phyloP scores from a whole-genome alignment of 768 basidiomycete genomes.

The Megacollybia marginata region DNA sequence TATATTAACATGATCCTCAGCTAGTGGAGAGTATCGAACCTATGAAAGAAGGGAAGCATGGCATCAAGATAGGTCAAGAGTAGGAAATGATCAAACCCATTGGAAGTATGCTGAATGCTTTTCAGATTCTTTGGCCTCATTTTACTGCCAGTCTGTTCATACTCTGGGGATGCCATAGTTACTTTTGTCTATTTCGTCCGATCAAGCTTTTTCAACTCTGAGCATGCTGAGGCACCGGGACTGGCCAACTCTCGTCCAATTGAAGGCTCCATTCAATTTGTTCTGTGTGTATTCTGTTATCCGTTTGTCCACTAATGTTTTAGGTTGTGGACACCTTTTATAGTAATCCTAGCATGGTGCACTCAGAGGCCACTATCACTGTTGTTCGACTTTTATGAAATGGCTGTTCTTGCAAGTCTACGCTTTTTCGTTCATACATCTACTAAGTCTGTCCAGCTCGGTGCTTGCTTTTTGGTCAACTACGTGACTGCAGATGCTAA shows the following conservation, averaged over 20 bases:
- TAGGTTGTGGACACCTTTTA: constrained; percentile 37
- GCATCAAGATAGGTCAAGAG: constrained; percentile 28
- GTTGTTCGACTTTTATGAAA: constrained; percentile 39
- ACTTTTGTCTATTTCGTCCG: constrained; percentile 30
- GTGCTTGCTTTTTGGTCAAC: constrained; percentile 42
- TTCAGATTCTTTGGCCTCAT: constrained; percentile 41
- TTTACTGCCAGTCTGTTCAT: constrained; percentile 39
- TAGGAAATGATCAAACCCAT: constrained; percentile 10
- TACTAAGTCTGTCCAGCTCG: constrained; percentile 13
- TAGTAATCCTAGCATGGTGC: constrained; percentile 40
- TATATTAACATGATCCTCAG: constrained; percentile 10
- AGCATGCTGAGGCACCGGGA: constrained; percentile 21
- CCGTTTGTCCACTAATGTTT: too few species aligned
- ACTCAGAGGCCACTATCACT: constrained; percentile 30
- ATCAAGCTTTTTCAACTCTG: constrained; percentile 13
- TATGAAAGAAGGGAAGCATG: constrained; percentile 13
- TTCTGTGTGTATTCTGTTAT: constrained; percentile 11
- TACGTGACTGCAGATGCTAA: constrained; percentile 42
- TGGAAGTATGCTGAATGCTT: background rate
- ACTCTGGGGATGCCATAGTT: constrained; percentile 35
- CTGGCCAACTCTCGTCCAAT: constrained; percentile 36
- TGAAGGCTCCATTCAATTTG: constrained; percentile 42
- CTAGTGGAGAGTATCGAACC: constrained; percentile 35
- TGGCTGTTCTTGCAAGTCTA: constrained; percentile 21
- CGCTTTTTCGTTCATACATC: too few species aligned